These are phyloP conservation scores for Colletotrichum coccodes DNA, from an alignment of 2,329 filamentous ascomycete genomes.

Conservation along the genomic window DNA sequence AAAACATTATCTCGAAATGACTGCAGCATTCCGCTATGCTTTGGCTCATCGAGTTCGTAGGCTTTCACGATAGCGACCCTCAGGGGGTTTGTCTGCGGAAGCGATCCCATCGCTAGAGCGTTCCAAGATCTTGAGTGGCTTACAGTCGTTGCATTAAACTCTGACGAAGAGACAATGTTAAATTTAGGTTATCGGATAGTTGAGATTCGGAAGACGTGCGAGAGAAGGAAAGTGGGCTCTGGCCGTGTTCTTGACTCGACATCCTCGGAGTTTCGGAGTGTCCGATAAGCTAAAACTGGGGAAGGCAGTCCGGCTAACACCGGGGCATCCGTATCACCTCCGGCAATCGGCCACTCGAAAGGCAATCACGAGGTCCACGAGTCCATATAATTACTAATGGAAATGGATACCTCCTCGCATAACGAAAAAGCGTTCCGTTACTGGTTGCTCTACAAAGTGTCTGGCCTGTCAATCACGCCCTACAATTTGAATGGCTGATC, in stretches of 20 bases:
- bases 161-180: neutral
- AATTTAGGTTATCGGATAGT: neutral
- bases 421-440: neutral
- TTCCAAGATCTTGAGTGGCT: too few species aligned
- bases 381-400: constrained; percentile 11
- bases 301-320: constrained; percentile 18
- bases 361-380: neutral
- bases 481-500: neutral
- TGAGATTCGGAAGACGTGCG: too few species aligned
- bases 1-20: constrained; percentile 22
- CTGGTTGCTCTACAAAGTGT: neutral
- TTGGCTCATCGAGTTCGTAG: constrained; percentile 28
- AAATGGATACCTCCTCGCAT: neutral
- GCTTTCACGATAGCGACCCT: constrained; percentile 29
- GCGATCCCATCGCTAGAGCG: constrained; percentile 11
- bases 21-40: constrained; percentile 24
- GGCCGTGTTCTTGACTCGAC: neutral
- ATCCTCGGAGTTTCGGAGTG: neutral
- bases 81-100: constrained; percentile 6
- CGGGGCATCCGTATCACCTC: constrained; percentile 16
- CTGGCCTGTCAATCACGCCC: neutral
- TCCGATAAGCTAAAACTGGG: constrained; percentile 10
- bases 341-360: constrained; percentile 22
- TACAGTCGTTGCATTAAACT: neutral
- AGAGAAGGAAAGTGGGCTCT: neutral